Conservation (phyloP, 306 rosid species). For the Rosa persica region DNA sequence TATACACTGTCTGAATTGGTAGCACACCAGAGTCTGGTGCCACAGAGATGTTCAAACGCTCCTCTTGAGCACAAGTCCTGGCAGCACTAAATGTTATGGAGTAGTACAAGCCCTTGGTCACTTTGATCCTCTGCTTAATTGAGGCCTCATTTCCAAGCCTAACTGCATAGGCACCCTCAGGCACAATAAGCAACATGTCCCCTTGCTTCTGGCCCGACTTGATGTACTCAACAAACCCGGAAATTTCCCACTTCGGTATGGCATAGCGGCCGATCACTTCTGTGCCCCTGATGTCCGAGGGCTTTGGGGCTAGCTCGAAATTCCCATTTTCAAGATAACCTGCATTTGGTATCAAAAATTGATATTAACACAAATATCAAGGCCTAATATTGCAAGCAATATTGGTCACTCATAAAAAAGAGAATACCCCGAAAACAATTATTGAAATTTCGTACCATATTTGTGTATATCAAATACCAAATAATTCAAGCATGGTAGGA, state of each 20-base stretch:
- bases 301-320: conserved; percentile 71
- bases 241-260: conserved; percentile 77
- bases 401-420: not conserved
- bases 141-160: conserved; percentile 93
- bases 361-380: not conserved
- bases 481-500: not conserved
- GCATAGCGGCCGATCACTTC: conserved; percentile 56
- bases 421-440: not conserved
- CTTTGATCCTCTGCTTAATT: conserved; percentile 63
- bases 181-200: conserved; percentile 93
- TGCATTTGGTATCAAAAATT: conserved; percentile 15
- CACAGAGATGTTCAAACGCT: conserved; percentile 66
- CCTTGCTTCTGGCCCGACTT: conserved; percentile 96
- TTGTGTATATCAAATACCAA: not conserved
- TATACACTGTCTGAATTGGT: conserved; percentile 85
- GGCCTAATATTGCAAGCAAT: not conserved
- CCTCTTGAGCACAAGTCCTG: conserved; percentile 94
- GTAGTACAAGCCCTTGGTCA: conserved; percentile 64
- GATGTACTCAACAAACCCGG: conserved; percentile 88
- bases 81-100: conserved; percentile 87
- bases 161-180: conserved; percentile 88
- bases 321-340: conserved; percentile 78
- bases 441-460: not conserved
- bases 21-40: conserved; percentile 79
- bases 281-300: conserved; percentile 63